phyloP scores from a whole-genome alignment of 768 basidiomycete species.

The Leucogyrophana mollusca region DNA sequence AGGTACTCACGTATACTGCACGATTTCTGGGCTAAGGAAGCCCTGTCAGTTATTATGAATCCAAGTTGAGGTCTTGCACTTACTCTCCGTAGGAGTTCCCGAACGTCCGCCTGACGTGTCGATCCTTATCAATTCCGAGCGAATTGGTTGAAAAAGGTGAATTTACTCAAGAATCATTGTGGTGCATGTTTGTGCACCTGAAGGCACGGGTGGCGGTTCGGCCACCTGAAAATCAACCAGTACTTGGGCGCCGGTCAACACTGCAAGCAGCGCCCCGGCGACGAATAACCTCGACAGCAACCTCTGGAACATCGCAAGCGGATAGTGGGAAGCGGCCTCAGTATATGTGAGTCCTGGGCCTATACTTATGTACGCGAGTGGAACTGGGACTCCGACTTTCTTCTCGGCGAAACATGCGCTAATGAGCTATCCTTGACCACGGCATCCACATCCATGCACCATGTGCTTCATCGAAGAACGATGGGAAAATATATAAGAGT shows the following conservation, averaged over 20 bases:
- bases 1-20: constrained; percentile 53
- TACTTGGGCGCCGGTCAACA: constrained; percentile 20
- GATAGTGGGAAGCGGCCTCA: constrained; percentile 2
- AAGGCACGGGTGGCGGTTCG: constrained; percentile 70
- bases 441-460: no score
- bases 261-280: constrained; percentile 8
- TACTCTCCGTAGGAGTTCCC: constrained; percentile 70
- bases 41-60: not conserved
- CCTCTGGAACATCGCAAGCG: constrained; percentile 7
- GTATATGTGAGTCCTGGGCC: not conserved
- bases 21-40: constrained; percentile 54
- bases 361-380: no score
- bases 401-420: no score
- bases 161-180: constrained; percentile 61
- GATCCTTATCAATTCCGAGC: not conserved
- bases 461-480: no score
- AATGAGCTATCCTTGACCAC: no score
- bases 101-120: constrained; percentile 62
- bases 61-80: constrained; percentile 17
- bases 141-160: not conserved
- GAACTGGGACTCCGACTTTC: no score
- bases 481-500: no score
- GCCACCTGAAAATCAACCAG: constrained; percentile 70
- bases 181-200: constrained; percentile 59
- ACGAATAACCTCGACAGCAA: constrained; percentile 22